A percentile compares a stretch with the other conserved stretches of the same genome.
Evolutionary conservation across 148 eudicot species (phyloP).

Genomic region (Rhododendron mucronatum): DNA sequence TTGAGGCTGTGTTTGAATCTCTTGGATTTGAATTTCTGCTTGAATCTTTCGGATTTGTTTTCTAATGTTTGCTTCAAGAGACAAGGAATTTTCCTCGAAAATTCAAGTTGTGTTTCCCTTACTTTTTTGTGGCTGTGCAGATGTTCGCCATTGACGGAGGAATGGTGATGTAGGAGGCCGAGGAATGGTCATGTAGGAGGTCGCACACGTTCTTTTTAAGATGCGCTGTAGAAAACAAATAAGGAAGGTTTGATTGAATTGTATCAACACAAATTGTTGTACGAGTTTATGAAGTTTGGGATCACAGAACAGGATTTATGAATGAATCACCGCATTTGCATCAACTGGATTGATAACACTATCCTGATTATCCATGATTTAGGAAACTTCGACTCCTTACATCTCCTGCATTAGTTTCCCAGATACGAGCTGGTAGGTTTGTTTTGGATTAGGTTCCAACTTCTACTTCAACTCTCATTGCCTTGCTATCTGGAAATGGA

Average conservation of each 20-base stretch:
- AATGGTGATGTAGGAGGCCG: conserved; percentile 54
- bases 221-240: neutral
- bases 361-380: too few relatives aligned
- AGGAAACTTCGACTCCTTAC: too few relatives aligned
- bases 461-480: neutral
- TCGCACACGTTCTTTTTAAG: neutral
- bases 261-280: neutral
- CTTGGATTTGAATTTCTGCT: neutral
- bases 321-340: neutral
- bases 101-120: neutral
- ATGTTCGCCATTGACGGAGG: conserved; percentile 79
- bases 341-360: neutral
- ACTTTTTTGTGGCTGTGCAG: conserved; percentile 27
- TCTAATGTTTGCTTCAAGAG: neutral
- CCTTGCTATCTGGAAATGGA: neutral
- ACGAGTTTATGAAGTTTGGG: neutral
- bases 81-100: neutral
- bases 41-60: neutral
- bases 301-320: neutral
- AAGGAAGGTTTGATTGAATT: neutral
- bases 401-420: neutral
- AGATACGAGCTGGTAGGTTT: neutral
- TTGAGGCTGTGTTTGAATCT: neutral
- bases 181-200: conserved; percentile 65
- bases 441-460: neutral